Percentiles rank a stretch among this genome's conserved stretches.
Evolutionary conservation across 2,329 filamentous ascomycete species (phyloP).

Genomic region (Aspergillus ibericus): DNA sequence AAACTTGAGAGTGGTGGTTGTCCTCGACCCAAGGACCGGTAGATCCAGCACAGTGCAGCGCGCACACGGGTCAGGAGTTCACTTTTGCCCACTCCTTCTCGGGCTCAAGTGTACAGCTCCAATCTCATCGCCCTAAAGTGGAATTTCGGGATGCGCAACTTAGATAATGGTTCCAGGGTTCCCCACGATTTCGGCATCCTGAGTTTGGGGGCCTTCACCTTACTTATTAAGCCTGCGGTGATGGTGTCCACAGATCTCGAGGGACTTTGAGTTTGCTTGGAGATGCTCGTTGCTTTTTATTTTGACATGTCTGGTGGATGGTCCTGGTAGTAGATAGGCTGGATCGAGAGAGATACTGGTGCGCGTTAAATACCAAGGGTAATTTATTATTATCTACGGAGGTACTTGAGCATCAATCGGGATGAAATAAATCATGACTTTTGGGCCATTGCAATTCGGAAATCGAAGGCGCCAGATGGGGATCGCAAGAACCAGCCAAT

Average conservation of each 20-base stretch:
- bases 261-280: conserved; percentile 5
- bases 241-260: conserved; percentile 2
- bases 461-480: neutral
- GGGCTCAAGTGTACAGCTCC: neutral
- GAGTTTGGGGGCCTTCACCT: neutral
- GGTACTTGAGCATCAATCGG: neutral
- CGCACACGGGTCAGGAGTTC: conserved; percentile 1
- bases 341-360: neutral
- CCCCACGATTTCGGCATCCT: neutral
- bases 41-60: neutral
- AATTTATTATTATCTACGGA: neutral
- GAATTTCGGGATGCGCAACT: neutral
- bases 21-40: neutral
- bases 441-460: neutral
- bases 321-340: neutral
- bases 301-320: conserved; percentile 8
- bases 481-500: neutral
- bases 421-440: neutral
- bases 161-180: neutral
- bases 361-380: neutral
- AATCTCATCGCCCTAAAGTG: neutral
- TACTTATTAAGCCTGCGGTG: neutral
- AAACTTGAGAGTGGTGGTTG: neutral
- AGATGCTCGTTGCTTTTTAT: neutral
- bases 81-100: neutral